A percentile compares a stretch with the other conserved stretches of the same genome.
Evolutionary conservation across 352 stramenopile genomes (phyloP).

Genomic region (Phytopythium ostracodes): DNA sequence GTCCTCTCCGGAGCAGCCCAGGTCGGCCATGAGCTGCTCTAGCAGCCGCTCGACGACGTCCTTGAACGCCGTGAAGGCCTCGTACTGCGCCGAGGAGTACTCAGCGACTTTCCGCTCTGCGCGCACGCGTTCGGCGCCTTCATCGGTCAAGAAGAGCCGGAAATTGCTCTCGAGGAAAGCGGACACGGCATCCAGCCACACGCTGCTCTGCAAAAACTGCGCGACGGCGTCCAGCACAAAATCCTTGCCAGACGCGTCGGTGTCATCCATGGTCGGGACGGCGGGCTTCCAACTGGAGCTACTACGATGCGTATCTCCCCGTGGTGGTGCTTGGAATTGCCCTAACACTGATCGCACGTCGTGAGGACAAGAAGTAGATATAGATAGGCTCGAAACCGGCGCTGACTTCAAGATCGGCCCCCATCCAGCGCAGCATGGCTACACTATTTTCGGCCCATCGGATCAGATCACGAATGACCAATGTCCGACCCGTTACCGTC

Average conservation of each 20-base stretch:
- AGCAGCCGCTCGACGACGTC: slow-evolving; percentile 62
- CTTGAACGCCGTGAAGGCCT: slow-evolving; percentile 69
- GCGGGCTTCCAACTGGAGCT: too few relatives aligned
- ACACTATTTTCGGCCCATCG: too few relatives aligned
- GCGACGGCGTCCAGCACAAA: slow-evolving; percentile 73
- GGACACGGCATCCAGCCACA: slow-evolving; percentile 45
- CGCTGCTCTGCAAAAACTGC: slow-evolving; percentile 58
- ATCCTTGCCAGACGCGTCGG: slow-evolving; percentile 32
- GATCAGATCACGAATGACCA: too few relatives aligned
- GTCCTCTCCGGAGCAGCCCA: slow-evolving; percentile 58
- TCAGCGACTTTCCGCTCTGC: slow-evolving; percentile 21
- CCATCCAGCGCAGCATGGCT: not conserved
- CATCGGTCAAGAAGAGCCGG: slow-evolving; percentile 31
- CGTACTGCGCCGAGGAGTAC: slow-evolving; percentile 55
- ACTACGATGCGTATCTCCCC: too few relatives aligned
- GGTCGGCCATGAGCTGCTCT: slow-evolving; percentile 47
- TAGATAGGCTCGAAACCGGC: not conserved
- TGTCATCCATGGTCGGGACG: slow-evolving; percentile 1
- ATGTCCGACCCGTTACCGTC: too few relatives aligned
- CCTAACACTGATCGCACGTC: not conserved
- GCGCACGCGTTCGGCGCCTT: slow-evolving; percentile 8
- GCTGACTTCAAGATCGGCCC: not conserved
- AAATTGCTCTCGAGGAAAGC: slow-evolving; percentile 61
- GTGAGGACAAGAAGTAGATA: not conserved
- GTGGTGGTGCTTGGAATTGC: not conserved